Evolutionary conservation across 306 rosid species (phyloP).

Genomic region (Casuarina equisetifolia): DNA sequence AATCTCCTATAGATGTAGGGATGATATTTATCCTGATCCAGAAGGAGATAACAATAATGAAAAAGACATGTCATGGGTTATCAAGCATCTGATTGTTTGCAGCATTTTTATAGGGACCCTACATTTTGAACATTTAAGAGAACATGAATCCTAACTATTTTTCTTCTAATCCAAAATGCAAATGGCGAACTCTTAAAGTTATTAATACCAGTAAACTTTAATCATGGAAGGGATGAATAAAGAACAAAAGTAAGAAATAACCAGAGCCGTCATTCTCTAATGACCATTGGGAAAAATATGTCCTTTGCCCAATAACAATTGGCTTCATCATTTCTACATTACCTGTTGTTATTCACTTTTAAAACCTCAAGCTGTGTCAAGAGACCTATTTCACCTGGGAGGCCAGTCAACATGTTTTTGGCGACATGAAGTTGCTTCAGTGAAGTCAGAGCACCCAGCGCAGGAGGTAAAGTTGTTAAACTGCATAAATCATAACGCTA

Average conservation of each 20-base stretch:
- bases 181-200: conserved; percentile 12
- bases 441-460: conserved; percentile 59
- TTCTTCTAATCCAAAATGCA: conserved; percentile 18
- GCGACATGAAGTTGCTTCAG: conserved; percentile 70
- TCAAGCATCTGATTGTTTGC: background rate
- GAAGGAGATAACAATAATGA: background rate
- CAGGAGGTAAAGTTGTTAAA: conserved; percentile 62
- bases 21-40: conserved; percentile 63
- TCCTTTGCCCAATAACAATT: background rate
- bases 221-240: background rate
- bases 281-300: conserved; percentile 9
- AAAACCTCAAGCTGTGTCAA: conserved; percentile 68
- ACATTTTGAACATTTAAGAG: background rate
- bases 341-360: conserved; percentile 76
- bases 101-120: background rate
- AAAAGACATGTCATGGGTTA: background rate
- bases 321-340: conserved; percentile 19
- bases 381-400: conserved; percentile 67
- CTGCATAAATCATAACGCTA: conserved; percentile 45
- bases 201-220: conserved; percentile 8
- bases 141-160: background rate
- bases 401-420: conserved; percentile 61
- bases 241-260: background rate
- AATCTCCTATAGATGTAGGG: conserved; percentile 56
- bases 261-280: conserved; percentile 6